phyloP scores from a whole-genome alignment of 1,284 basidiomycete species.

The Sporisorium exsertum region DNA sequence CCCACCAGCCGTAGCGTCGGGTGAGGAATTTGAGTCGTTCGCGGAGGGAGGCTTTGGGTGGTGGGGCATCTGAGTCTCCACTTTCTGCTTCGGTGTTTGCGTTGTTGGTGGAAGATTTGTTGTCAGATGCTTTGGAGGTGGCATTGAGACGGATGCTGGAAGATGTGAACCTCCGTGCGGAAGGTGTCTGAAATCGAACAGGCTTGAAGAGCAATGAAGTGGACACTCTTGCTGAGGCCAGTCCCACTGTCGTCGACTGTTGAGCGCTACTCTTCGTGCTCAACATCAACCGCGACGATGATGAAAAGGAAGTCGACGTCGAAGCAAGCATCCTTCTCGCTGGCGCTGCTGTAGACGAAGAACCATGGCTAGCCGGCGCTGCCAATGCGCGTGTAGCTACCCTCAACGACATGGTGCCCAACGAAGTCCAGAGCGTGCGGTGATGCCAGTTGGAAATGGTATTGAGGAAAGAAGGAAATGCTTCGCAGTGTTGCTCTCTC shows the following conservation, averaged over 20 bases:
- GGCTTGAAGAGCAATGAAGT: background rate
- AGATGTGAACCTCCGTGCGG: background rate
- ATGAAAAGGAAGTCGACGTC: conserved; percentile 3
- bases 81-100: conserved; percentile 4
- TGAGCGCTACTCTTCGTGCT: background rate
- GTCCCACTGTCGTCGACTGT: background rate
- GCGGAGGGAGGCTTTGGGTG: conserved; percentile 42
- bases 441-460: background rate
- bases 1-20: conserved; percentile 68
- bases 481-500: background rate
- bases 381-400: conserved; percentile 2
- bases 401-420: conserved; percentile 29
- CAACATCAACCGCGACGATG: conserved; percentile 1
- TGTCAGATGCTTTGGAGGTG: background rate
- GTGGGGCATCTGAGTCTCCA: conserved; percentile 22
- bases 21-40: conserved; percentile 60
- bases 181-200: background rate
- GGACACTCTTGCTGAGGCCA: background rate
- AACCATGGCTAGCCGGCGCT: background rate
- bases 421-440: too few relatives aligned
- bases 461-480: background rate
- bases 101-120: background rate
- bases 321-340: background rate
- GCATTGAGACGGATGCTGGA: background rate
- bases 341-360: background rate